Percentiles rank a stretch among this genome's conserved stretches.
These are phyloP conservation scores for Echinochloa phyllopogon DNA, from an alignment of 176 grass and related monocot species.

Conservation along the genomic window DNA sequence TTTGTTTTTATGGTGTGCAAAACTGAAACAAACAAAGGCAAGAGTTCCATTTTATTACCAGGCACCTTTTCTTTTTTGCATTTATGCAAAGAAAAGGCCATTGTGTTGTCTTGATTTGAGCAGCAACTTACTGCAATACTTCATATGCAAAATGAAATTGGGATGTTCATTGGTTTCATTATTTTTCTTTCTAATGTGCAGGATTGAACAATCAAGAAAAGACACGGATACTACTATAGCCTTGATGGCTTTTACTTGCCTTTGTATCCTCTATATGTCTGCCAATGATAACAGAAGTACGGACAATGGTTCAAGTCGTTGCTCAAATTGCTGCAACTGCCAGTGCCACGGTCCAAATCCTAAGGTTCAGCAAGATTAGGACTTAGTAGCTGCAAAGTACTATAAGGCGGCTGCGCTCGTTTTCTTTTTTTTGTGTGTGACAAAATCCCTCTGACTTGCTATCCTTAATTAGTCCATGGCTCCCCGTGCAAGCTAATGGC, in stretches of 20 bases:
- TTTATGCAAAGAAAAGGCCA: neutral
- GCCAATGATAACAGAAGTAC: neutral
- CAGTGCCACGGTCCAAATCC: neutral
- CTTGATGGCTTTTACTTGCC: neutral
- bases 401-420: neutral
- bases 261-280: neutral
- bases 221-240: neutral
- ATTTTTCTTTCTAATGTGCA: neutral
- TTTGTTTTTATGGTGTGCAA: neutral
- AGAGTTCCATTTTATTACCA: neutral
- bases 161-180: neutral
- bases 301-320: neutral
- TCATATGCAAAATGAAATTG: neutral
- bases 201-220: neutral
- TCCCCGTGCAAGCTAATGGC: neutral
- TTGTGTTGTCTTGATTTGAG: neutral
- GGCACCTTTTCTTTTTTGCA: neutral
- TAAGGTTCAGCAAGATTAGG: neutral
- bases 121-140: neutral
- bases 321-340: neutral
- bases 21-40: neutral
- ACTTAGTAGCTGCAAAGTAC: neutral
- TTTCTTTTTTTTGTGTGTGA: neutral
- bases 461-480: neutral
- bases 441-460: neutral